phyloP scores from a whole-genome alignment of 2,329 filamentous ascomycete species.

The Fusarium duplospermum region DNA sequence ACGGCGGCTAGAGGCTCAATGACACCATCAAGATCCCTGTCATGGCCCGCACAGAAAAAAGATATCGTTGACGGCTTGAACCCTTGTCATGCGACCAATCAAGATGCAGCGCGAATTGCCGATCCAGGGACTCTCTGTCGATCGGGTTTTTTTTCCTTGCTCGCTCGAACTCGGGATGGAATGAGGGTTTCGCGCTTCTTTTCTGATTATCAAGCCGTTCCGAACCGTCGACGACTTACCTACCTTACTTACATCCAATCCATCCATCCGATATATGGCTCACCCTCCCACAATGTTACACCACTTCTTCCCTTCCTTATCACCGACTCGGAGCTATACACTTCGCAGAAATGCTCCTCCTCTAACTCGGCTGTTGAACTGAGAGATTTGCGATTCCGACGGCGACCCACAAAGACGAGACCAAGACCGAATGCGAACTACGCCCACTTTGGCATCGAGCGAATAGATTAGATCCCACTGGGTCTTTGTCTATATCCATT shows the following conservation, averaged over 20 bases:
- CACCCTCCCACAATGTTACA: background rate
- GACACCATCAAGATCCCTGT: constrained; percentile 40
- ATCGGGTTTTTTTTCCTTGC: constrained; percentile 12
- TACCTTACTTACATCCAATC: background rate
- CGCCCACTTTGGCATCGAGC: constrained; percentile 40
- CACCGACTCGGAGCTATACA: background rate
- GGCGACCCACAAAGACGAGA: constrained; percentile 24
- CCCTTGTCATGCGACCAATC: constrained; percentile 20
- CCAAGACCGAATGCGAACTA: constrained; percentile 34
- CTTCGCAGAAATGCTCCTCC: background rate
- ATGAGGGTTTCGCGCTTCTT: background rate
- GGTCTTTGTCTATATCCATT: constrained; percentile 16
- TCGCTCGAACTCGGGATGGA: background rate
- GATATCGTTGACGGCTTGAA: constrained; percentile 40
- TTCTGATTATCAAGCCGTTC: constrained; percentile 7
- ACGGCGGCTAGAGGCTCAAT: constrained; percentile 19
- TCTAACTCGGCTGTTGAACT: background rate
- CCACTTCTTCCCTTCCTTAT: background rate
- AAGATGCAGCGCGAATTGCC: constrained; percentile 2
- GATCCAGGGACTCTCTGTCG: constrained; percentile 27
- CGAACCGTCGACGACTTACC: background rate
- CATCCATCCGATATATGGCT: background rate
- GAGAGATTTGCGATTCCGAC: constrained; percentile 26
- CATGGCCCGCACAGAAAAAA: background rate
- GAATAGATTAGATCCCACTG: constrained; percentile 18